These are phyloP conservation scores for Ogataea methanolica DNA, from an alignment of 805 yeast genomes.

Conservation along the genomic window DNA sequence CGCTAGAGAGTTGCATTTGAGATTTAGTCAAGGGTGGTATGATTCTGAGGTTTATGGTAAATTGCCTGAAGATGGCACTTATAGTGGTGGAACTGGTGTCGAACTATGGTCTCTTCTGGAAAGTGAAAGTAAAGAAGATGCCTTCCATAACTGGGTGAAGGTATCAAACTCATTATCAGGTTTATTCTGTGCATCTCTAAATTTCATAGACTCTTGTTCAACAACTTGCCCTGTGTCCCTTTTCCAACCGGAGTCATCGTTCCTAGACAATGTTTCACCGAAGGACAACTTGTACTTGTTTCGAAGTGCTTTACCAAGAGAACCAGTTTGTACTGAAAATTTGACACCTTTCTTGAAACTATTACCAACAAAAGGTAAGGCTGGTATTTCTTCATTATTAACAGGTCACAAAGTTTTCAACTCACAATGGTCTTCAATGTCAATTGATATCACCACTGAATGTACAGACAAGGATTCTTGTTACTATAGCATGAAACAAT, in stretches of 20 bases:
- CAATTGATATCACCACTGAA: constrained; percentile 68
- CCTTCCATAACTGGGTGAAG: constrained; percentile 62
- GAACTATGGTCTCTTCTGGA: constrained; percentile 87
- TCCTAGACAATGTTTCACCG: constrained; percentile 23
- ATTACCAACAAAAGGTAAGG: constrained; percentile 86
- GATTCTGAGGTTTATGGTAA: constrained; percentile 84
- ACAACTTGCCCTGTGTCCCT: constrained; percentile 64
- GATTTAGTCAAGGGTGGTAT: constrained; percentile 96
- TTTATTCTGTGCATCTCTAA: constrained; percentile 89
- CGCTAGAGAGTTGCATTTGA: constrained; percentile 71
- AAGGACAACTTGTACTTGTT: constrained; percentile 48
- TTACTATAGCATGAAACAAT: constrained; percentile 52
- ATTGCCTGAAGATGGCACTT: constrained; percentile 65
- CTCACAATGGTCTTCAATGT: constrained; percentile 90
- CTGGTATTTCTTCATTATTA: constrained; percentile 78
- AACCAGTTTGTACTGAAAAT: constrained; percentile 95
- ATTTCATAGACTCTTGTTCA: constrained; percentile 74
- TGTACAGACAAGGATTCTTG: constrained; percentile 42
- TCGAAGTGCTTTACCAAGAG: constrained; percentile 88
- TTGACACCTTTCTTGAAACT: constrained; percentile 88
- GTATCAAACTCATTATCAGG: constrained; percentile 81
- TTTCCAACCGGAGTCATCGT: constrained; percentile 24
- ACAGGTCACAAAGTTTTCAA: constrained; percentile 91
- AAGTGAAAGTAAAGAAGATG: constrained; percentile 50
- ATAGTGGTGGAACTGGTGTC: constrained; percentile 91